Evolutionary conservation across 2,329 filamentous ascomycete genomes (phyloP).

Genomic region (Aspergillus sp.): DNA sequence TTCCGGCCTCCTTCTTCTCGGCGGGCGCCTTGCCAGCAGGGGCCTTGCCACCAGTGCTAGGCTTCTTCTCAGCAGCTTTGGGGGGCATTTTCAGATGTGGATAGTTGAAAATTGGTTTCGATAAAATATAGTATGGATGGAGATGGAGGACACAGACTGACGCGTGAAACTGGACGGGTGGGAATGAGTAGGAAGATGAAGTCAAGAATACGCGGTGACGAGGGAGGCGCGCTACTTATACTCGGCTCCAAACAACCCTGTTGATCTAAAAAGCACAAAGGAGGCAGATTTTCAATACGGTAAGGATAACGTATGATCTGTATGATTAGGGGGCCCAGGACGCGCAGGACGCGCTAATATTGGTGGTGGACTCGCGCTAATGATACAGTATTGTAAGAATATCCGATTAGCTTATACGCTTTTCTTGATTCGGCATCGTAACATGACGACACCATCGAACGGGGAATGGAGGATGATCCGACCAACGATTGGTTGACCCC

Average conservation of each 20-base stretch:
- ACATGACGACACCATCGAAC: constrained; percentile 15
- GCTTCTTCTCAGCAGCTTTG: constrained; percentile 98
- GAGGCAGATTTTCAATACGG: constrained; percentile 50
- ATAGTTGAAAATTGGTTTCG: constrained; percentile 26
- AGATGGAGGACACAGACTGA: constrained; percentile 32
- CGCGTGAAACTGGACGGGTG: constrained; percentile 24
- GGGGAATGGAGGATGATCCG: constrained; percentile 31
- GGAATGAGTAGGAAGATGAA: constrained; percentile 34
- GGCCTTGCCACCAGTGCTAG: constrained; percentile 89
- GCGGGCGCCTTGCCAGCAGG: constrained; percentile 74
- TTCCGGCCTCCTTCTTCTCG: constrained; percentile 99
- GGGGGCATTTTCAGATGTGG: constrained; percentile 76
- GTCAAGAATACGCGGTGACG: constrained; percentile 40
- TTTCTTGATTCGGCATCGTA: constrained; percentile 29
- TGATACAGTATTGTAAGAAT: constrained; percentile 21
- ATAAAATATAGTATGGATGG: constrained; percentile 16
- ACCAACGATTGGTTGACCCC: constrained; percentile 41
- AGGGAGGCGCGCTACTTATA: constrained; percentile 49
- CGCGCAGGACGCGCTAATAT: constrained; percentile 20
- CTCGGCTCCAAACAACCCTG: constrained; percentile 38
- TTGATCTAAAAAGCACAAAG: constrained; percentile 47
- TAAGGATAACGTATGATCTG: constrained; percentile 44
- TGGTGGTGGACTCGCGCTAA: constrained; percentile 19
- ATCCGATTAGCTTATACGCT: constrained; percentile 24
- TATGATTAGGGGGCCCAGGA: constrained; percentile 41